A percentile compares a stretch with the other conserved stretches of the same genome.
Evolutionary conservation across 2,329 filamentous ascomycete species (phyloP).

Genomic region (Purpureocillium lavendulum): DNA sequence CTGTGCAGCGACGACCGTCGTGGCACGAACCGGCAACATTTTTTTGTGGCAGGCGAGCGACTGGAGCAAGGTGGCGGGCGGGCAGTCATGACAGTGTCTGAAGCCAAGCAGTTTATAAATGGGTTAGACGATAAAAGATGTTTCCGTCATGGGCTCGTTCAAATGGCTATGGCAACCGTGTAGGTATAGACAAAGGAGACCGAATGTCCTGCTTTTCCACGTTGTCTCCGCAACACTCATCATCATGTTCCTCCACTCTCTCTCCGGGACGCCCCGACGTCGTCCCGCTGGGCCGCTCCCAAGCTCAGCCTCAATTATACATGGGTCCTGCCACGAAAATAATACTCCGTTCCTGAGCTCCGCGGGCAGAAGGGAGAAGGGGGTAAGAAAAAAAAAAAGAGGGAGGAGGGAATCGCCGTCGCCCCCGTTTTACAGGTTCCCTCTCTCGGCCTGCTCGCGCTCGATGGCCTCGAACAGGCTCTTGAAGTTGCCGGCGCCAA

Average conservation of each 20-base stretch:
- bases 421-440: conserved; percentile 66
- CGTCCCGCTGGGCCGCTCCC: no score
- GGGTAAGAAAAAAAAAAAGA: no score
- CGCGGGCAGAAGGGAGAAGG: no score
- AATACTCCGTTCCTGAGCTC: no score
- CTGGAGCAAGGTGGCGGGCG: no score
- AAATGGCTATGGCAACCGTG: not conserved
- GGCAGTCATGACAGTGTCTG: not conserved
- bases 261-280: no score
- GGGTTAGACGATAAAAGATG: not conserved
- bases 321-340: not conserved
- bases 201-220: not conserved
- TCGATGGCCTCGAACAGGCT: conserved; percentile 93
- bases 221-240: conserved; percentile 1
- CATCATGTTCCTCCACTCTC: conserved; percentile 2
- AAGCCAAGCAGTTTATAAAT: not conserved
- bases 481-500: conserved; percentile 94
- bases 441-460: conserved; percentile 77
- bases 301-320: not conserved
- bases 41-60: no score
- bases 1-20: not conserved
- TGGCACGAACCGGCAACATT: not conserved
- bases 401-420: no score
- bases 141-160: conserved; percentile 3
- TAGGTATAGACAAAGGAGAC: conserved; percentile 6